phyloP scores from a whole-genome alignment of 2,329 filamentous ascomycete species.

The Tolypocladium ovalisporum region DNA sequence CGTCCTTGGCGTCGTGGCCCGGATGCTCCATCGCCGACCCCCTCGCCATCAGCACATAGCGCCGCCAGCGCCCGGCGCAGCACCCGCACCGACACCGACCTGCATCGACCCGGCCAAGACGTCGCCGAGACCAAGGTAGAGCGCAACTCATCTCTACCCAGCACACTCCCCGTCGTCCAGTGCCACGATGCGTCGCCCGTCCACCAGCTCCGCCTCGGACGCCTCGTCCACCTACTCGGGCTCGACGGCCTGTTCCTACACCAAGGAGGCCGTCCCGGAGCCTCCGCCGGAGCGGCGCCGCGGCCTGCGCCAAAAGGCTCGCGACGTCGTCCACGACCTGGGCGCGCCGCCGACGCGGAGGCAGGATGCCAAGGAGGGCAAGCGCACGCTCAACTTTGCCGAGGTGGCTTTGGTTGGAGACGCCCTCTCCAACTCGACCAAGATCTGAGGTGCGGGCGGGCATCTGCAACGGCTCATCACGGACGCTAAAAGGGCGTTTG shows the following conservation, averaged over 20 bases:
- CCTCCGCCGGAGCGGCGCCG: slow-evolving; percentile 7
- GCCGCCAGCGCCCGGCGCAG: neutral
- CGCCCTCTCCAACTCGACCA: slow-evolving; percentile 7
- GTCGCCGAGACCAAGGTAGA: neutral
- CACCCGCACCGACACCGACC: neutral
- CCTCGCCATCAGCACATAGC: neutral
- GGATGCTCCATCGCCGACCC: neutral
- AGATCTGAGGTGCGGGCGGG: neutral
- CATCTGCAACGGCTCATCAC: neutral
- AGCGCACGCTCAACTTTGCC: slow-evolving; percentile 14
- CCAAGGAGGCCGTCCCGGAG: slow-evolving; percentile 10
- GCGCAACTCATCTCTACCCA: neutral
- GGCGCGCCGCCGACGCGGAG: slow-evolving; percentile 19
- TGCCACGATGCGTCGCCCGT: slow-evolving; percentile 11
- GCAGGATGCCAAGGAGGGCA: slow-evolving; percentile 21
- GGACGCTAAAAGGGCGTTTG: neutral
- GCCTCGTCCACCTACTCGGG: slow-evolving; percentile 19
- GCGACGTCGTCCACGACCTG: slow-evolving; percentile 21
- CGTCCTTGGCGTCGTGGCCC: neutral
- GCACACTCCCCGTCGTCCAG: neutral
- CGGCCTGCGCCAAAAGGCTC: slow-evolving; percentile 20
- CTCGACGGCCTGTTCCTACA: slow-evolving; percentile 16
- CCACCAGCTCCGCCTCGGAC: slow-evolving; percentile 17
- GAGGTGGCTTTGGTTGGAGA: slow-evolving; percentile 15
- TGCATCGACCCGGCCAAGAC: neutral